These are phyloP conservation scores for Cyphellophora attinorum DNA, from an alignment of 2,329 filamentous ascomycete species.

Conservation along the genomic window DNA sequence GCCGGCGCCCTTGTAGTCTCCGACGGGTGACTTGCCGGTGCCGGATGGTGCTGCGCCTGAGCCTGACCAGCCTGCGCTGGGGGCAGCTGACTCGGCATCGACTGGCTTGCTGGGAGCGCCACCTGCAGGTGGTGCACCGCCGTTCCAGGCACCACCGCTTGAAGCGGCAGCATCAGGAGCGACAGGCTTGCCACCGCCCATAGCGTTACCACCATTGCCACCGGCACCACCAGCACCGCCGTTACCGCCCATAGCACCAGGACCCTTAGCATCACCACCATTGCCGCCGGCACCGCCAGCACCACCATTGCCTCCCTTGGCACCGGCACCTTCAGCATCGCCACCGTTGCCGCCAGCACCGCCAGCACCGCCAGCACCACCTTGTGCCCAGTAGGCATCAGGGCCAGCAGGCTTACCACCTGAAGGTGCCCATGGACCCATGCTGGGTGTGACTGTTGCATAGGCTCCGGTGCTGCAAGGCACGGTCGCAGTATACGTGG, in stretches of 20 bases:
- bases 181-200: conserved; percentile 3
- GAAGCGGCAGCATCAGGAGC: conserved; percentile 3
- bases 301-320: conserved; percentile 59
- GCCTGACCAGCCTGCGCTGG: conserved; percentile 15
- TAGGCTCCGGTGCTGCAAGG: conserved; percentile 16
- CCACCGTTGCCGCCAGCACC: not conserved
- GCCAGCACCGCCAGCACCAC: conserved; percentile 1
- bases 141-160: conserved; percentile 2
- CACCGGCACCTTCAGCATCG: conserved; percentile 19
- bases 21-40: conserved; percentile 5
- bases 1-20: conserved; percentile 6
- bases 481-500: conserved; percentile 16
- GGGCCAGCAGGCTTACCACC: not conserved
- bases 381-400: not conserved
- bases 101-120: conserved; percentile 3
- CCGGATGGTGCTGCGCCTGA: conserved; percentile 11
- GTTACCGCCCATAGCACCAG: conserved; percentile 39
- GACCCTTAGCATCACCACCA: conserved; percentile 7
- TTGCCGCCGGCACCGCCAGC: conserved; percentile 34
- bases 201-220: conserved; percentile 7
- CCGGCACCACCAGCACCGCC: conserved; percentile 49
- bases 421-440: conserved; percentile 1
- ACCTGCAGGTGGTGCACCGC: conserved; percentile 5
- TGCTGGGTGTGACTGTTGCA: conserved; percentile 12
- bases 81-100: conserved; percentile 5